phyloP scores from a whole-genome alignment of 148 eudicot genomes.

The Cornus kousa region DNA sequence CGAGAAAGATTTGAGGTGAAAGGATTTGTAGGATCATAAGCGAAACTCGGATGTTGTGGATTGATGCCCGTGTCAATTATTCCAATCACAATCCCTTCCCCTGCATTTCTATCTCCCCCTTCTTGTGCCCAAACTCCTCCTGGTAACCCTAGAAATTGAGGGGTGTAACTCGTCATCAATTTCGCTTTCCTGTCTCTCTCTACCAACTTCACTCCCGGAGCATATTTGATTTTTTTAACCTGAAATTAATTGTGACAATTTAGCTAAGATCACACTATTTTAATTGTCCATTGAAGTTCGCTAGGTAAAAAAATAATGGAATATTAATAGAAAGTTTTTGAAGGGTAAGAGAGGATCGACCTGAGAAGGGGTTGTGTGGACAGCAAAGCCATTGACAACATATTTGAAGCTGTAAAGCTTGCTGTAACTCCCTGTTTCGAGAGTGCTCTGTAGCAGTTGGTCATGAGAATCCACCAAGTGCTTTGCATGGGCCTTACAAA shows the following conservation, averaged over 20 bases:
- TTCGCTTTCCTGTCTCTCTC: conserved; percentile 75
- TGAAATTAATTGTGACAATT: conserved; percentile 12
- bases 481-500: conserved; percentile 60
- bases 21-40: conserved; percentile 30
- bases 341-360: conserved; percentile 24
- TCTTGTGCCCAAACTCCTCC: conserved; percentile 52
- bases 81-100: conserved; percentile 89
- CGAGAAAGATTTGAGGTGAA: conserved; percentile 18
- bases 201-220: conserved; percentile 54
- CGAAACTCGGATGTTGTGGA: conserved; percentile 84
- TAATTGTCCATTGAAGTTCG: background rate
- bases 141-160: conserved; percentile 61
- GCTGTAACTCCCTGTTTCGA: conserved; percentile 51
- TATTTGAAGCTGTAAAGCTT: conserved; percentile 90
- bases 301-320: too few relatives aligned
- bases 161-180: conserved; percentile 77
- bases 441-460: conserved; percentile 53
- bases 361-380: conserved; percentile 81
- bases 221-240: conserved; percentile 55
- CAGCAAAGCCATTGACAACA: conserved; percentile 73
- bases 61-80: conserved; percentile 85
- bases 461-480: conserved; percentile 52
- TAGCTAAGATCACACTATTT: too few relatives aligned
- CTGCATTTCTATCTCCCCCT: conserved; percentile 44
- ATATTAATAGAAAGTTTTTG: too few relatives aligned